A percentile compares a stretch with the other conserved stretches of the same genome.
phyloP scores from a whole-genome alignment of 129 eudicot species.

The Saposhnikovia divaricata region DNA sequence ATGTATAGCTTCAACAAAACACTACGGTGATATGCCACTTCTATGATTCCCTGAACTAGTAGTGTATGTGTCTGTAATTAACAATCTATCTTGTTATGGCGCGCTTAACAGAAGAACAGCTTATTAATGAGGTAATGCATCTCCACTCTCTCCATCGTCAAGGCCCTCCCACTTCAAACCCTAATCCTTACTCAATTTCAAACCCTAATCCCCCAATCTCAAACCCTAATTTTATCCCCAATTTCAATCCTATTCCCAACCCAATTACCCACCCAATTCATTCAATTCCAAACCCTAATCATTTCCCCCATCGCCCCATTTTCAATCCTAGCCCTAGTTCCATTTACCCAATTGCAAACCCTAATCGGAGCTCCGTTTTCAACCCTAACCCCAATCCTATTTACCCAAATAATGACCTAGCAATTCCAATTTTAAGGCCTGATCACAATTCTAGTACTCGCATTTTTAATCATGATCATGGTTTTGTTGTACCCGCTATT shows the following conservation, averaged over 20 bases:
- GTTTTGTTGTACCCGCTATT: not conserved
- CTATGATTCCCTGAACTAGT: not conserved
- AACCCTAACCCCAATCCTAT: not conserved
- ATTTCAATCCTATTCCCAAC: constrained; percentile 11
- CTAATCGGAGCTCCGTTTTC: not conserved
- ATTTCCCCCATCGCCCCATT: not conserved
- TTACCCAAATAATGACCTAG: not conserved
- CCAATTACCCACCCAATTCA: not conserved
- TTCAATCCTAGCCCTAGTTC: not conserved
- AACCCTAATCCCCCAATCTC: not conserved
- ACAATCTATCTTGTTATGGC: constrained; percentile 27
- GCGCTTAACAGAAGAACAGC: constrained; percentile 37
- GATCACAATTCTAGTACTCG: not conserved
- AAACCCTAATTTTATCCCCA: constrained; percentile 3
- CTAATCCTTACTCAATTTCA: not conserved
- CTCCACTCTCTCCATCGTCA: constrained; percentile 80
- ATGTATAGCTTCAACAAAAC: not conserved
- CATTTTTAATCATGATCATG: not conserved
- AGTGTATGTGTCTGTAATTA: not conserved
- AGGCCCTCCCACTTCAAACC: constrained; percentile 35
- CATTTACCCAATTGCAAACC: constrained; percentile 4
- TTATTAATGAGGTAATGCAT: constrained; percentile 58
- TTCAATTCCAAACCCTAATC: not conserved
- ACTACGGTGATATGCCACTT: not conserved
- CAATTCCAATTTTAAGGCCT: not conserved